Percentiles rank a stretch among this genome's conserved stretches.
These are phyloP conservation scores for Fraxinus dipetala DNA, from an alignment of 305 asterid species.

Conservation along the genomic window DNA sequence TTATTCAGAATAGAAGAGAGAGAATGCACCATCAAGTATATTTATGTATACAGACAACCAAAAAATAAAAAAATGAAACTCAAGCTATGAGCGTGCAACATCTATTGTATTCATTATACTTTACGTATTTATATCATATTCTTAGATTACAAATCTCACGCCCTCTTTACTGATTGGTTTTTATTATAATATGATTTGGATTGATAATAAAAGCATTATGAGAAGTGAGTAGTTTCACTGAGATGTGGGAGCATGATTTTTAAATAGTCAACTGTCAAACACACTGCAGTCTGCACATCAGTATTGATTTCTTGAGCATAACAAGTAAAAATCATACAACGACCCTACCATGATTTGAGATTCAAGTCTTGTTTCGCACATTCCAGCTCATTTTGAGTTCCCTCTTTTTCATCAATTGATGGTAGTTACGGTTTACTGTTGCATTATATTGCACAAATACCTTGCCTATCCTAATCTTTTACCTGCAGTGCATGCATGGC, in stretches of 20 bases:
- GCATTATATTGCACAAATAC: neutral
- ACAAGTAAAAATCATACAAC: neutral
- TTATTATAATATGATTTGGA: neutral
- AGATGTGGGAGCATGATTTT: neutral
- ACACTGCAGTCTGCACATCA: neutral
- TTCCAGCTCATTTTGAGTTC: neutral
- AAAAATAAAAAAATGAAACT: neutral
- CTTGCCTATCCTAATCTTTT: conserved; percentile 29
- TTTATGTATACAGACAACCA: neutral
- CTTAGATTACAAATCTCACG: neutral
- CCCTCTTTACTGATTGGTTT: neutral
- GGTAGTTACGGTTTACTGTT: conserved; percentile 6
- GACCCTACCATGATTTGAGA: neutral
- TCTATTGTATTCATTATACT: neutral
- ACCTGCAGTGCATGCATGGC: conserved; percentile 95
- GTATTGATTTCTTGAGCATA: neutral
- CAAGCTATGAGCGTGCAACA: neutral
- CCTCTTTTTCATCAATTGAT: neutral
- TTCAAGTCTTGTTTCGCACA: neutral
- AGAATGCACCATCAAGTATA: neutral
- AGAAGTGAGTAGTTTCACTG: neutral
- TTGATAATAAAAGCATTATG: neutral
- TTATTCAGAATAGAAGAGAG: neutral
- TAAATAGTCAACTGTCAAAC: neutral
- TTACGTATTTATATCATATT: neutral